Evolutionary conservation across 2,329 filamentous ascomycete species (phyloP), one percentile per base, ranked within the genome.

Genomic region (Fusarium sp.): DNA sequence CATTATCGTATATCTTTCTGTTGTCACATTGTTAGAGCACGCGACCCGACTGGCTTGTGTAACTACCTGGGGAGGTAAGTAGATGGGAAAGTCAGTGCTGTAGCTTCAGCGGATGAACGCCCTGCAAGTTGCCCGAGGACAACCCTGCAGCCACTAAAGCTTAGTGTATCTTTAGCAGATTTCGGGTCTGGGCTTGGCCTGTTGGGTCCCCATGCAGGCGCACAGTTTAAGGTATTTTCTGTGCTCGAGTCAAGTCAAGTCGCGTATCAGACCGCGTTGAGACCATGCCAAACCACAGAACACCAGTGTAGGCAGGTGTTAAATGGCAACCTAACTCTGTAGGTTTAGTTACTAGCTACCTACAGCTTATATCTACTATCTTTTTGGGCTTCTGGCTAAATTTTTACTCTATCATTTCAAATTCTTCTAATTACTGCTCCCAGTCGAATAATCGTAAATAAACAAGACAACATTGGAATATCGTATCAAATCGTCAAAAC

Each of bases 181-280:
- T 60, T 67, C 39, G 53, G 61, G 30, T 58, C 31, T 45, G 36
- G 48, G 39, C 39, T 35, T 48, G 30, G 54, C 55, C 31, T n/a
- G 16, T 57, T 24, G 39, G 45, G 26, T 44, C 45, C 61, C 45
- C 38, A 67, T 47, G 53, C 39, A 68, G 38, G 48, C 48, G 63
- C 48, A 53, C 64, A 51, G 45, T 62, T 68, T 48, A 68, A 67
- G 54, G 64, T 67, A 51, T 65, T 69, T 72, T 68, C 45, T 61
- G 44, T 54, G 45, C 47, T 44, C 30, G 50, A 73, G 58, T 59
- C 53, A 53, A 72, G 55, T 28, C 50, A 59, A 58, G 70, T 73
- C 71, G 66, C 71, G 71, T 73, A 71, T 50, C 39, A 72, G 68
- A 74, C 61, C 71, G 71, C 71, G 71, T 67, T 44, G 16, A 56